A percentile compares a stretch with the other conserved stretches of the same genome.
Evolutionary conservation across 1,284 basidiomycete species (phyloP).

Genomic region (Agroathelia rolfsii): DNA sequence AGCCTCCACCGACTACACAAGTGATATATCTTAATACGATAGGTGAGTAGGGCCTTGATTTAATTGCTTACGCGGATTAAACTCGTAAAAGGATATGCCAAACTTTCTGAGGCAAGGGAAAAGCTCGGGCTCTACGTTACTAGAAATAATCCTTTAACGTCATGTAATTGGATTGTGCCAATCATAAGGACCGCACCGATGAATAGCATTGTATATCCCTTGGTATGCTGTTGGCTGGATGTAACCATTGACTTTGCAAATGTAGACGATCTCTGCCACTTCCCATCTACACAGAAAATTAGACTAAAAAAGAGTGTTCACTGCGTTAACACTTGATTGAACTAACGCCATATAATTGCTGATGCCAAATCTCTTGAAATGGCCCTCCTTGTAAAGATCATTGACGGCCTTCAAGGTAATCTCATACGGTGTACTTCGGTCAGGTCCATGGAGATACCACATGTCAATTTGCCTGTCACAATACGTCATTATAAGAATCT

Average conservation of each 20-base stretch:
- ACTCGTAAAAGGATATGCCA: constrained; percentile 52
- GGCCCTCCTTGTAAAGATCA: constrained; percentile 39
- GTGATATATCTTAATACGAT: too few relatives aligned
- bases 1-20: constrained; percentile 29
- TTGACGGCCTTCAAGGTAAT: constrained; percentile 39
- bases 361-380: constrained; percentile 35
- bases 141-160: constrained; percentile 5
- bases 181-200: constrained; percentile 20
- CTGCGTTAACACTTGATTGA: constrained; percentile 12
- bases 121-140: constrained; percentile 46
- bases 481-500: constrained; percentile 22
- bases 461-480: constrained; percentile 29
- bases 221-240: constrained; percentile 63
- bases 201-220: constrained; percentile 49
- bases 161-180: neutral
- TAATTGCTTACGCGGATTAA: constrained; percentile 33
- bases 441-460: constrained; percentile 48
- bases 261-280: constrained; percentile 53
- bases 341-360: constrained; percentile 38
- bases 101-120: constrained; percentile 54
- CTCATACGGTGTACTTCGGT: constrained; percentile 35
- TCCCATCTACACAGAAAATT: constrained; percentile 30
- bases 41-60: too few relatives aligned
- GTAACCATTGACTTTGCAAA: constrained; percentile 44
- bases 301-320: too few relatives aligned